These are phyloP conservation scores for Penicillium dipodomyicola DNA, from an alignment of 495 filamentous ascomycete genomes.

Conservation along the genomic window DNA sequence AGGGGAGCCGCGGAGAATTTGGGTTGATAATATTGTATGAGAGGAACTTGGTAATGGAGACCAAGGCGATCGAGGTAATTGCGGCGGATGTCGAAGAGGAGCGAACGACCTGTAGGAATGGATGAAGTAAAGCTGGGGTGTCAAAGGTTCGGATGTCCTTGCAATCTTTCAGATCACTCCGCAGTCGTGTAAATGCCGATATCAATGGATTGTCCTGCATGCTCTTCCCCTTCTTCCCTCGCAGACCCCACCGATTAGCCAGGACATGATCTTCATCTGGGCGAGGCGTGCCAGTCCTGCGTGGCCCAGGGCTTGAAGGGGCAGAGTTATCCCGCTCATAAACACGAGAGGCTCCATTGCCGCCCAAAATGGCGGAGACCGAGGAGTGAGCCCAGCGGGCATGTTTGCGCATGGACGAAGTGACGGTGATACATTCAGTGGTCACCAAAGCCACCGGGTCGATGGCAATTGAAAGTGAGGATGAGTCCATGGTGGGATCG, in stretches of 20 bases:
- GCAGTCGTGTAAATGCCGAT: conserved; percentile 85
- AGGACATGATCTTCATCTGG: conserved; percentile 51
- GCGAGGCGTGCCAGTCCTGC: conserved; percentile 24
- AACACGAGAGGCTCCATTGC: conserved; percentile 56
- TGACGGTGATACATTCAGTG: conserved; percentile 98
- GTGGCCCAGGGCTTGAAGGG: conserved; percentile 40
- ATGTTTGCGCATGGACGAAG: conserved; percentile 97
- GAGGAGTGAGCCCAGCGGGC: conserved; percentile 94
- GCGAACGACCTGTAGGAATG: conserved; percentile 95
- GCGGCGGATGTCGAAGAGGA: conserved; percentile 94
- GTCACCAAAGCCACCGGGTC: conserved; percentile 94
- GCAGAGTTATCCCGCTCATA: conserved; percentile 44
- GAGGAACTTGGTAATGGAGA: conserved; percentile 97
- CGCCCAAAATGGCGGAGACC: conserved; percentile 91
- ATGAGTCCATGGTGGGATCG: conserved; percentile 32
- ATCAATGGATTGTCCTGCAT: conserved; percentile 98
- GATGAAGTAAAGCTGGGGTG: conserved; percentile 84
- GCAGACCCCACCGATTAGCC: conserved; percentile 77
- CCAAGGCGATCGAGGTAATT: conserved; percentile 89
- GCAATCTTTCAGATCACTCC: conserved; percentile 86
- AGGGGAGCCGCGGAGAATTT: conserved; percentile 76
- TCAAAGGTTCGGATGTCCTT: conserved; percentile 91
- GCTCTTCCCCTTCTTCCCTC: conserved; percentile 96
- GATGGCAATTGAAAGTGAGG: conserved; percentile 69
- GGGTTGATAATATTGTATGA: conserved; percentile 86